phyloP scores from a whole-genome alignment of 768 basidiomycete species.

The Xerocomellus chrysenteron region DNA sequence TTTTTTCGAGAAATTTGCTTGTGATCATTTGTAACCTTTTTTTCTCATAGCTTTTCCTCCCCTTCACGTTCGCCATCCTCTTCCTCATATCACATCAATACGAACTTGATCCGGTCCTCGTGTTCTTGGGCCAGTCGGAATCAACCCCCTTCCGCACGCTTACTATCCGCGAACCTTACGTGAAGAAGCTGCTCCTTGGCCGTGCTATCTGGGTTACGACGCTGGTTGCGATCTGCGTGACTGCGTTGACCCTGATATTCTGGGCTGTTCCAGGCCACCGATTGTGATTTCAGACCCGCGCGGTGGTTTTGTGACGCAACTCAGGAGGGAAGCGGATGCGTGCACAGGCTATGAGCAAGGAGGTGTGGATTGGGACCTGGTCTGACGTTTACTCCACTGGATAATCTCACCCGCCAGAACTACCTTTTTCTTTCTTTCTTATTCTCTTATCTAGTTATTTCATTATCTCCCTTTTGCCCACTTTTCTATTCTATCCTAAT shows the following conservation, averaged over 20 bases:
- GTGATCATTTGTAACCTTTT: conserved; percentile 3
- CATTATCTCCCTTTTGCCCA: conserved; percentile 18
- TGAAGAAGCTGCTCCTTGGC: conserved; percentile 84
- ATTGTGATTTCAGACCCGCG: conserved; percentile 44
- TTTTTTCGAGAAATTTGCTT: neutral
- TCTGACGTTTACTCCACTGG: conserved; percentile 17
- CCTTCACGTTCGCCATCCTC: conserved; percentile 85
- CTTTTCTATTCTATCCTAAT: conserved; percentile 28
- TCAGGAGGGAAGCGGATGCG: conserved; percentile 6
- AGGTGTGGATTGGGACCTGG: conserved; percentile 17
- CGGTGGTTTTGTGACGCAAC: conserved; percentile 5
- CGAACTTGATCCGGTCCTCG: conserved; percentile 93
- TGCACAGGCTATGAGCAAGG: conserved; percentile 12
- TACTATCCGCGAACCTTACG: conserved; percentile 89
- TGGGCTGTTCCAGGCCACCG: conserved; percentile 95
- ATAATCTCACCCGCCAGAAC: conserved; percentile 21
- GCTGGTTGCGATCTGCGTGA: conserved; percentile 73
- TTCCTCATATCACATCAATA: conserved; percentile 96
- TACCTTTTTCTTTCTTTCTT: conserved; percentile 28
- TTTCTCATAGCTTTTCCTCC: conserved; percentile 78
- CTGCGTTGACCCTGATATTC: conserved; percentile 86
- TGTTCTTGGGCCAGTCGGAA: conserved; percentile 91
- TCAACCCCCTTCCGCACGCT: conserved; percentile 96
- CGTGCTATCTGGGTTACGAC: conserved; percentile 90
- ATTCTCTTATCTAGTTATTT: conserved; percentile 33